phyloP scores from a whole-genome alignment of 2,329 filamentous ascomycete species.

The Teratosphaeria viscida region DNA sequence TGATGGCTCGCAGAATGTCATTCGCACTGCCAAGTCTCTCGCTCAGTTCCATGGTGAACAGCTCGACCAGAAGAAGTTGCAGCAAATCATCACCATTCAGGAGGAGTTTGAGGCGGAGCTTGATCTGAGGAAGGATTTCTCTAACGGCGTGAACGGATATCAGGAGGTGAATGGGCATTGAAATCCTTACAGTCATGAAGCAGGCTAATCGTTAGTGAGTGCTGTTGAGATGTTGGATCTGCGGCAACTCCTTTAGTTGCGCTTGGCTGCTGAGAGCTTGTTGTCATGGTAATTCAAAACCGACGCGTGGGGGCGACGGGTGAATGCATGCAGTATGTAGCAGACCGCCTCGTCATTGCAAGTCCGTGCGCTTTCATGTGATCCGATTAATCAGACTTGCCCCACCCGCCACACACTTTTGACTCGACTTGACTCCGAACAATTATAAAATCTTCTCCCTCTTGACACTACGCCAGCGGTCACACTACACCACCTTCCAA shows the following conservation, averaged over 20 bases:
- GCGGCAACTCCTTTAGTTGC: too few species aligned
- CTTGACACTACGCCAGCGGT: background rate
- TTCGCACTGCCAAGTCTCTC: conserved; percentile 17
- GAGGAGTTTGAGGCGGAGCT: conserved; percentile 14
- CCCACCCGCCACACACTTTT: background rate
- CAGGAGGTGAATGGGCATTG: background rate
- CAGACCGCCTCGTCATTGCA: background rate
- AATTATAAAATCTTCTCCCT: background rate
- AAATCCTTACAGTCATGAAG: background rate
- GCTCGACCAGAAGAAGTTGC: conserved; percentile 12
- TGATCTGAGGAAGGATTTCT: background rate
- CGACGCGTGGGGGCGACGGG: too few species aligned
- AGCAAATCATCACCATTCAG: conserved; percentile 20
- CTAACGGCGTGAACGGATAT: background rate
- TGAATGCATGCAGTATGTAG: too few species aligned
- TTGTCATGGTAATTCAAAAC: too few species aligned
- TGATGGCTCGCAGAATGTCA: conserved; percentile 11
- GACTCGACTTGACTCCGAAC: background rate
- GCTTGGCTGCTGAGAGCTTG: too few species aligned
- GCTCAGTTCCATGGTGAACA: conserved; percentile 14
- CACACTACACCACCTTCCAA: background rate
- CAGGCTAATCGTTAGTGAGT: background rate
- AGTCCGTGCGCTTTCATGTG: background rate
- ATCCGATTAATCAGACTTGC: background rate
- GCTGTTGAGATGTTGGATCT: background rate